phyloP scores from a whole-genome alignment of 1,284 basidiomycete species.

The Hemileia vastatrix region DNA sequence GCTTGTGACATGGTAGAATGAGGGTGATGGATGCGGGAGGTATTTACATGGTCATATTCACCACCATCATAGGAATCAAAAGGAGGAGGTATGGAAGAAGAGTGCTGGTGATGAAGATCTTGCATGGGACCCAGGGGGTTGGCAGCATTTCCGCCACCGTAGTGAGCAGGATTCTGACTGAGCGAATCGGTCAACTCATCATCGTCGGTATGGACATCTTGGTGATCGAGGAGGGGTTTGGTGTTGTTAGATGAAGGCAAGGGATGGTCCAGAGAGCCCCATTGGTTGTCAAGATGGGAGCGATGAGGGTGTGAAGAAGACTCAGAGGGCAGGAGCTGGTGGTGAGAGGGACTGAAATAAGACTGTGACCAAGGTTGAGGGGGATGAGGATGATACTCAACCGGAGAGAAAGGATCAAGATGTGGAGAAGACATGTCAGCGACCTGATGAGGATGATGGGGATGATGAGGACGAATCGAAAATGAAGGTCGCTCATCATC shows the following conservation, averaged over 20 bases:
- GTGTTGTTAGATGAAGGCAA: too few species aligned
- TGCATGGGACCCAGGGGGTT: constrained; percentile 19
- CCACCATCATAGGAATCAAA: not conserved
- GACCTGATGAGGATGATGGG: not conserved
- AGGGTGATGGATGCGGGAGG: not conserved
- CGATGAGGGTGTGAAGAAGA: too few species aligned
- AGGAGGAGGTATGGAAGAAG: not conserved
- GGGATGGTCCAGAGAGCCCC: too few species aligned
- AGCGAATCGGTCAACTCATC: not conserved
- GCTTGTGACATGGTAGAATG: not conserved
- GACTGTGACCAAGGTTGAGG: not conserved
- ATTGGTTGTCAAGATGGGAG: too few species aligned
- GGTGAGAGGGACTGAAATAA: not conserved
- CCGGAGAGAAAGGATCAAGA: not conserved
- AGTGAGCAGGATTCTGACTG: constrained; percentile 17
- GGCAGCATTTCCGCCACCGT: constrained; percentile 14
- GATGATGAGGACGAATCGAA: not conserved
- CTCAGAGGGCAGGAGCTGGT: not conserved
- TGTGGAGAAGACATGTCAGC: not conserved
- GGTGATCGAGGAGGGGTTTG: not conserved
- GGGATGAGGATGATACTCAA: not conserved
- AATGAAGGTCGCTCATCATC: not conserved
- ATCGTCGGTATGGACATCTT: not conserved
- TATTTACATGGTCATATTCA: not conserved
- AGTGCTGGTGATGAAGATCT: not conserved